Percentiles rank a stretch among this genome's conserved stretches.
phyloP scores from a whole-genome alignment of 2,329 filamentous ascomycete genomes.

The Sporothrix mexicana region DNA sequence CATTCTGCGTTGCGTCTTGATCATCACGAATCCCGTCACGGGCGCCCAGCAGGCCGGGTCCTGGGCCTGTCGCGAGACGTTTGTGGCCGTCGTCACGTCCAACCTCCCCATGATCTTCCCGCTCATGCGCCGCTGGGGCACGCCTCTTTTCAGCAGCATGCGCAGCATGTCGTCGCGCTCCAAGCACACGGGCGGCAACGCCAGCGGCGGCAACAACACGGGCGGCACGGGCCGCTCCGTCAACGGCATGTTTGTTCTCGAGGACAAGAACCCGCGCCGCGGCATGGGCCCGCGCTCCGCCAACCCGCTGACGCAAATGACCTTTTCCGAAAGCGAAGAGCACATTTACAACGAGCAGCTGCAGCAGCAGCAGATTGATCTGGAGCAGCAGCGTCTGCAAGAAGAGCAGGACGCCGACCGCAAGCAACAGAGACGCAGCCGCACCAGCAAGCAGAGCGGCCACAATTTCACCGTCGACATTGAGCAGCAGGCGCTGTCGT shows the following conservation, averaged over 20 bases:
- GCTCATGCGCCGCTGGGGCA: conserved; percentile 36
- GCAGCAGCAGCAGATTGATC: conserved; percentile 28
- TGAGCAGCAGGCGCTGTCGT: conserved; percentile 16
- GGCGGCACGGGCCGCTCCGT: conserved; percentile 32
- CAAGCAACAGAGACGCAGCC: neutral
- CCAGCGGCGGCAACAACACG: neutral
- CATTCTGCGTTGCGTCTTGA: conserved; percentile 59
- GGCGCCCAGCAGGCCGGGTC: conserved; percentile 48
- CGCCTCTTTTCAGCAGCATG: conserved; percentile 29
- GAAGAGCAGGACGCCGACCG: neutral
- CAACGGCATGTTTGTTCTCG: conserved; percentile 38
- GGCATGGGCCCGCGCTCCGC: conserved; percentile 41
- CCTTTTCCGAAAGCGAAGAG: conserved; percentile 42
- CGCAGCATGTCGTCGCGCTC: conserved; percentile 11
- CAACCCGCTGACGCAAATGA: conserved; percentile 42
- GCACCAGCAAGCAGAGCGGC: conserved; percentile 10
- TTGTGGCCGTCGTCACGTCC: conserved; percentile 40
- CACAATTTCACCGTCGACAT: conserved; percentile 5
- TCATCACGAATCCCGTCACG: conserved; percentile 50
- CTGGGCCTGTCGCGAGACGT: conserved; percentile 46
- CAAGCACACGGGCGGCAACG: conserved; percentile 26
- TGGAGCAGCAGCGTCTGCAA: neutral
- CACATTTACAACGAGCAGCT: conserved; percentile 36
- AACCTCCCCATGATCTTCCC: conserved; percentile 40
- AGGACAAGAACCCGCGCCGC: conserved; percentile 42